These are phyloP conservation scores for Cercospora janseana DNA, from an alignment of 2,329 filamentous ascomycete species.

Conservation along the genomic window DNA sequence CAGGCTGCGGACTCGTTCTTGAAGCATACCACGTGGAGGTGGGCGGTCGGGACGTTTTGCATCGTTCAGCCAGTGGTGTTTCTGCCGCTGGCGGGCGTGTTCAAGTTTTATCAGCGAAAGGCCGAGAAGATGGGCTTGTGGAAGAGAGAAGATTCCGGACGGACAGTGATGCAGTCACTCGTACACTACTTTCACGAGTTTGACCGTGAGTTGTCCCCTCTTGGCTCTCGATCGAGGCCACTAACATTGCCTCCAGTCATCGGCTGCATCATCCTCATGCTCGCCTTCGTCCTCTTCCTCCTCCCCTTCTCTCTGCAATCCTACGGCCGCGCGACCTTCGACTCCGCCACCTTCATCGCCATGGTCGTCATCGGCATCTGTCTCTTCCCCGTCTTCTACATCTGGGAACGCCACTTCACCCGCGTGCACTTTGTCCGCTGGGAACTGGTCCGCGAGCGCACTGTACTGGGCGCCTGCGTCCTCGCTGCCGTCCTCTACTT, in stretches of 20 bases:
- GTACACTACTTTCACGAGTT: conserved; percentile 35
- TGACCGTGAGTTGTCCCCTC: conserved; percentile 20
- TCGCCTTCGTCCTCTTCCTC: conserved; percentile 64
- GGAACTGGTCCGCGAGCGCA: conserved; percentile 51
- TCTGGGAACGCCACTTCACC: conserved; percentile 60
- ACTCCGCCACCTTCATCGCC: conserved; percentile 42
- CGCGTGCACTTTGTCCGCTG: conserved; percentile 58
- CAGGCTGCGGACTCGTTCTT: conserved; percentile 32
- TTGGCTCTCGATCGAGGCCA: not conserved
- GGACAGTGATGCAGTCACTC: conserved; percentile 27
- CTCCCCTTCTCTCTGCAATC: conserved; percentile 62
- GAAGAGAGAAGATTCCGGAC: conserved; percentile 22
- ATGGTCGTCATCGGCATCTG: conserved; percentile 37
- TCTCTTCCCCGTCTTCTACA: conserved; percentile 46
- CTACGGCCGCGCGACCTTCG: conserved; percentile 39
- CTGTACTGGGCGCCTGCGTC: conserved; percentile 50
- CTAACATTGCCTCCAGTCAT: conserved; percentile 16
- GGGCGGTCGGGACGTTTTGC: conserved; percentile 36
- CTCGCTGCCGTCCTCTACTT: conserved; percentile 46
- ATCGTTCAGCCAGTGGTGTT: conserved; percentile 35
- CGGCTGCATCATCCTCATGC: conserved; percentile 32
- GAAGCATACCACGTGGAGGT: conserved; percentile 31
- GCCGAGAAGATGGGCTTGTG: conserved; percentile 33
- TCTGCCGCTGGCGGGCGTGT: conserved; percentile 31
- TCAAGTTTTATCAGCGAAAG: conserved; percentile 32